Evolutionary conservation across 2,329 filamentous ascomycete genomes (phyloP).

Genomic region (Colletotrichum musae): DNA sequence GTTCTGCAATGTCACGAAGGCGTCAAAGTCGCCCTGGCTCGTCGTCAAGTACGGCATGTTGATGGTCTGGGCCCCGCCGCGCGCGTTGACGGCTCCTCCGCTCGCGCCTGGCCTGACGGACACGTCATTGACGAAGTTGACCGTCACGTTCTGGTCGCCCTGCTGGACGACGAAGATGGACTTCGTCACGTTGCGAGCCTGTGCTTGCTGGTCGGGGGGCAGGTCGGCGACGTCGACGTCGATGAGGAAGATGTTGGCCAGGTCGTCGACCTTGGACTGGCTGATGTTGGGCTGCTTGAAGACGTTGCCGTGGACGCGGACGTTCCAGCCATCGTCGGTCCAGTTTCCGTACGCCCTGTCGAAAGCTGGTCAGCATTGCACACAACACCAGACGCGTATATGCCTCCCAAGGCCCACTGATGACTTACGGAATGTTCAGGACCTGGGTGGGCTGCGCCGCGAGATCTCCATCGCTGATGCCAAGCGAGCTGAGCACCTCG

Average conservation of each 20-base stretch:
- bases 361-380: slow-evolving; percentile 27
- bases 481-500: slow-evolving; percentile 73
- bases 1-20: slow-evolving; percentile 75
- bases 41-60: slow-evolving; percentile 78
- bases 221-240: slow-evolving; percentile 74
- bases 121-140: slow-evolving; percentile 67
- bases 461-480: slow-evolving; percentile 71
- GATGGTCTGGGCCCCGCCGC: slow-evolving; percentile 74
- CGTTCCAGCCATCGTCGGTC: slow-evolving; percentile 83
- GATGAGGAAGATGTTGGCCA: slow-evolving; percentile 80
- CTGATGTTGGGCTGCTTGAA: slow-evolving; percentile 82
- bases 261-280: slow-evolving; percentile 73
- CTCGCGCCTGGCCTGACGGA: slow-evolving; percentile 66
- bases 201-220: slow-evolving; percentile 69
- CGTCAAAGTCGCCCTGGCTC: slow-evolving; percentile 78
- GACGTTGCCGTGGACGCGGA: slow-evolving; percentile 84
- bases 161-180: slow-evolving; percentile 85
- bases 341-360: slow-evolving; percentile 78
- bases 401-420: slow-evolving; percentile 6
- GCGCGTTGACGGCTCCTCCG: slow-evolving; percentile 66
- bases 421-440: slow-evolving; percentile 74
- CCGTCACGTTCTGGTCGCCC: slow-evolving; percentile 72
- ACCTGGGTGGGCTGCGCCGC: slow-evolving; percentile 77
- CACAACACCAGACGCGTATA: neutral
- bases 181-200: slow-evolving; percentile 81